Evolutionary conservation across 495 filamentous ascomycete species (phyloP).

Genomic region (Massariosphaeria phaeospora): DNA sequence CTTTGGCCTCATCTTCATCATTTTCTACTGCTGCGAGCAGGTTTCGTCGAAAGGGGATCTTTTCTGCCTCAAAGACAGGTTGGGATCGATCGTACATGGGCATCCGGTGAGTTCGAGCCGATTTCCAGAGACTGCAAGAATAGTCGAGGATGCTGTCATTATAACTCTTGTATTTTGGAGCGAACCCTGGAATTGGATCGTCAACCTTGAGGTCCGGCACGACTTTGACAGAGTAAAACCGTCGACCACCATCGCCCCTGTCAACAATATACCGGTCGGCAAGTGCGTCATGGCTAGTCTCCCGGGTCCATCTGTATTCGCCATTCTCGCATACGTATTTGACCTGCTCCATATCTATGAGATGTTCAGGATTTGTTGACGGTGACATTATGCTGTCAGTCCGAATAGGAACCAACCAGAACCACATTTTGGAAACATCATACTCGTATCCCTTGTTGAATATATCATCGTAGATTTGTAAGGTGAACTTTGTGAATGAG

Average conservation of each 20-base stretch:
- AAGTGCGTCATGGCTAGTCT: slow-evolving; percentile 54
- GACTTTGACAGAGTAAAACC: slow-evolving; percentile 49
- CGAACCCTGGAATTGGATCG: slow-evolving; percentile 52
- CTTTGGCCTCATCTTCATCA: slow-evolving; percentile 44
- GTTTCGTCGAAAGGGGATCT: slow-evolving; percentile 71
- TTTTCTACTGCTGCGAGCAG: slow-evolving; percentile 61
- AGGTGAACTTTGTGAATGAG: slow-evolving; percentile 61
- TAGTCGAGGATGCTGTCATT: slow-evolving; percentile 65
- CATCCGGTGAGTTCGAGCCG: slow-evolving; percentile 45
- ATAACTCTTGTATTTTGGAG: slow-evolving; percentile 49
- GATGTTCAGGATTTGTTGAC: slow-evolving; percentile 21
- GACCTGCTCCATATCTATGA: slow-evolving; percentile 67
- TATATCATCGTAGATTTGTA: slow-evolving; percentile 73
- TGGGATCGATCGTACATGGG: slow-evolving; percentile 54
- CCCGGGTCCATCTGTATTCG: slow-evolving; percentile 52
- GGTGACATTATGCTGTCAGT: background rate
- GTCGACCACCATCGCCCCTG: slow-evolving; percentile 64
- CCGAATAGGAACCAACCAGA: slow-evolving; percentile 68
- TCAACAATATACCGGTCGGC: slow-evolving; percentile 66
- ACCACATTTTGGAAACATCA: slow-evolving; percentile 62
- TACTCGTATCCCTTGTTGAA: slow-evolving; percentile 81
- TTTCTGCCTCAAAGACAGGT: slow-evolving; percentile 71
- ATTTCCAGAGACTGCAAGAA: slow-evolving; percentile 54
- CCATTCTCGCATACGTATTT: slow-evolving; percentile 48
- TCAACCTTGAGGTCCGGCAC: slow-evolving; percentile 48